phyloP scores from a whole-genome alignment of 2,329 filamentous ascomycete species.

The Verticillium klebahnii region DNA sequence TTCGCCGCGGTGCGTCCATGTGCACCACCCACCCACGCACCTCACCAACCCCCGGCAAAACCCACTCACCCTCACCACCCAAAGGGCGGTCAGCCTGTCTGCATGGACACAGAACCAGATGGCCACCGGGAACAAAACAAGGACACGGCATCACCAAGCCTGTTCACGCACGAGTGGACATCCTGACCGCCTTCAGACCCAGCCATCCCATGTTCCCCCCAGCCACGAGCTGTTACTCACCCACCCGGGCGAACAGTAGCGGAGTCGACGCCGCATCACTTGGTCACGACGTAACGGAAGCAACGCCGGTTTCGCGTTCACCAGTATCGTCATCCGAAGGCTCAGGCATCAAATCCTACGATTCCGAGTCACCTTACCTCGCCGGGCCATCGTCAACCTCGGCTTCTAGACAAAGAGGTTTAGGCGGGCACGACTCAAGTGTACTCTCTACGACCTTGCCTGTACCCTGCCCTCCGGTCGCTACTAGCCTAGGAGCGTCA shows the following conservation, averaged over 20 bases:
- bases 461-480: no score
- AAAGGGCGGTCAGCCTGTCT: background rate
- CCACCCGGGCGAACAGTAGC: background rate
- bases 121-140: background rate
- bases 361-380: background rate
- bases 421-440: no score
- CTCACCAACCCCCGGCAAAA: background rate
- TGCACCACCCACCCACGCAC: background rate
- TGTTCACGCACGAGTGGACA: background rate
- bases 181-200: background rate
- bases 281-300: background rate
- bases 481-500: no score
- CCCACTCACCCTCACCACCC: background rate
- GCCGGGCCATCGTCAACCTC: no score
- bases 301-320: background rate
- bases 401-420: no score
- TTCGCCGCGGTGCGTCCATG: background rate
- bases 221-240: background rate
- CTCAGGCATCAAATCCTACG: background rate
- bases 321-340: background rate
- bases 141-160: background rate
- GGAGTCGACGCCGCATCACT: background rate
- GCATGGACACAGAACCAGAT: background rate
- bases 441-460: no score
- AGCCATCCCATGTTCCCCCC: background rate